Percentiles rank a stretch among this genome's conserved stretches.
Evolutionary conservation across 371 early-diverging fungal species (phyloP).

Genomic region (Phascolomyces articulosus): DNA sequence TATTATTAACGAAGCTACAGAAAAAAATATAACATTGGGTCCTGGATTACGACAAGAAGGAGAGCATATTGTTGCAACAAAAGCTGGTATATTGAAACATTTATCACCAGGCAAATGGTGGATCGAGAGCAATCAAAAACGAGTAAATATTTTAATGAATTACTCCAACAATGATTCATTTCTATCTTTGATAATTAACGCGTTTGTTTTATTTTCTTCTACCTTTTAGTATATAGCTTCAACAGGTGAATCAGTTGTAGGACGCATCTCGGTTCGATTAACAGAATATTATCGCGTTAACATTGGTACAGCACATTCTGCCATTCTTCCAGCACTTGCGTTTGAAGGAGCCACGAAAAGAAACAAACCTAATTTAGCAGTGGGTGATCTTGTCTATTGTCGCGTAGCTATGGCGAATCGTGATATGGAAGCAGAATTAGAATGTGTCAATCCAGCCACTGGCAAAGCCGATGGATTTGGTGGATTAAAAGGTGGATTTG

Average conservation of each 20-base stretch:
- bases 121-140: constrained; percentile 81
- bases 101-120: constrained; percentile 64
- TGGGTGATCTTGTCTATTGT: constrained; percentile 85
- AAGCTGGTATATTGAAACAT: constrained; percentile 76
- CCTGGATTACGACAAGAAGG: constrained; percentile 79
- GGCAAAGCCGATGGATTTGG: constrained; percentile 84
- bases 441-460: constrained; percentile 81
- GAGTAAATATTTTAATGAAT: constrained; percentile 68
- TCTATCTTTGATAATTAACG: neutral
- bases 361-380: constrained; percentile 77
- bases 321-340: constrained; percentile 76
- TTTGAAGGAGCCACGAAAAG: constrained; percentile 96
- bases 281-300: constrained; percentile 89
- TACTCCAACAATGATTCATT: neutral
- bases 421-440: constrained; percentile 96
- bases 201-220: neutral
- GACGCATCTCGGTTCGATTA: constrained; percentile 68
- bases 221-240: constrained; percentile 80
- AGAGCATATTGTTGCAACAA: constrained; percentile 66
- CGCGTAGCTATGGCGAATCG: constrained; percentile 85
- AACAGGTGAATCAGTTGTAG: constrained; percentile 87
- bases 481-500: constrained; percentile 71
- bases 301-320: constrained; percentile 90
- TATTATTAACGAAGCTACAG: constrained; percentile 34
- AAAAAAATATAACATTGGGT: constrained; percentile 59